These are phyloP conservation scores for Huntiella bhutanensis DNA, from an alignment of 2,329 filamentous ascomycete species.

Conservation along the genomic window DNA sequence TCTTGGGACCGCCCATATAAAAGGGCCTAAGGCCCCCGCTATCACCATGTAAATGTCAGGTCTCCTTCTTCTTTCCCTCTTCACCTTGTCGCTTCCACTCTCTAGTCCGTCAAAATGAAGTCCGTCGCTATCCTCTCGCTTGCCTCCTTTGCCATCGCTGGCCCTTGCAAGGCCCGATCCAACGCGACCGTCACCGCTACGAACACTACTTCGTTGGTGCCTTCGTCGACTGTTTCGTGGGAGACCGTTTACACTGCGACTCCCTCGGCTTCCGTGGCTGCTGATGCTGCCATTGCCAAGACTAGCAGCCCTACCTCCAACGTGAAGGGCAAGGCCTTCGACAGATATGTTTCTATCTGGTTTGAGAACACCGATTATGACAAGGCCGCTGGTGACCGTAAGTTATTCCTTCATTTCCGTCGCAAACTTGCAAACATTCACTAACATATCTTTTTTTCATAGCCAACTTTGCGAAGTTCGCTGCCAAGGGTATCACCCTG, in stretches of 20 bases:
- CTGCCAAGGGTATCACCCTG: conserved; percentile 18
- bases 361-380: conserved; percentile 59
- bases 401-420: conserved; percentile 15
- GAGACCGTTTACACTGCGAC: background rate
- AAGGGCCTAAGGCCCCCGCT: too few relatives aligned
- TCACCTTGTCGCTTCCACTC: background rate
- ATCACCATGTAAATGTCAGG: too few relatives aligned
- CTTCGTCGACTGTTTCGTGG: conserved; percentile 2
- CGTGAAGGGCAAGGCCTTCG: conserved; percentile 52
- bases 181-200: background rate
- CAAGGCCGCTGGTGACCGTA: conserved; percentile 42
- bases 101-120: background rate
- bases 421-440: background rate
- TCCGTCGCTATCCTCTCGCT: background rate
- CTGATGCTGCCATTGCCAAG: conserved; percentile 26
- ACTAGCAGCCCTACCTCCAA: conserved; percentile 41
- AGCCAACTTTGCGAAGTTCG: conserved; percentile 17
- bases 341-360: conserved; percentile 56
- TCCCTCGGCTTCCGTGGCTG: conserved; percentile 1
- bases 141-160: background rate
- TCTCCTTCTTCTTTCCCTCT: background rate
- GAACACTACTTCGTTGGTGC: conserved; percentile 9
- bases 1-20: too few relatives aligned
- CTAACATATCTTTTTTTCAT: background rate
- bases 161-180: conserved; percentile 9